These are phyloP conservation scores for Cyberlindnera xylosilytica DNA, from an alignment of 805 yeast species.

Conservation along the genomic window DNA sequence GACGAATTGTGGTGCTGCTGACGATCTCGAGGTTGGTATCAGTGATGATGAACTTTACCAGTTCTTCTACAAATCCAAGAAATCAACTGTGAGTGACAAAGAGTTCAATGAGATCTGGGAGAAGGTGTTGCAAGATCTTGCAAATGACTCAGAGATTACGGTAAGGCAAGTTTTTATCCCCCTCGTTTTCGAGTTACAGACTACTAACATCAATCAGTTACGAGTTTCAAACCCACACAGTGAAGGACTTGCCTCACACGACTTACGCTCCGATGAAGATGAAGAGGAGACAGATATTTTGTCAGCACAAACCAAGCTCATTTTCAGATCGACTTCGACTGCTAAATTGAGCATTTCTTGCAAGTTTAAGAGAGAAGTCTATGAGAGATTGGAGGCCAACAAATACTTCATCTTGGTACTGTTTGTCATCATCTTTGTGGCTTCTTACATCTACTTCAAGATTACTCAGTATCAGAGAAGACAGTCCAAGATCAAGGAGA, in stretches of 20 bases:
- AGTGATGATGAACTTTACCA: slow-evolving; percentile 47
- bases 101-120: slow-evolving; percentile 78
- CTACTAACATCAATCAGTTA: slow-evolving; percentile 26
- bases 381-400: slow-evolving; percentile 34
- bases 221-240: slow-evolving; percentile 34
- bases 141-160: slow-evolving; percentile 64
- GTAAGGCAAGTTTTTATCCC: slow-evolving; percentile 70
- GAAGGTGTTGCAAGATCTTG: slow-evolving; percentile 57
- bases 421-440: slow-evolving; percentile 2
- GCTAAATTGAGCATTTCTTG: slow-evolving; percentile 57
- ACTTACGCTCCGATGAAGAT: slow-evolving; percentile 37
- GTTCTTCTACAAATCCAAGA: slow-evolving; percentile 39
- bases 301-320: slow-evolving; percentile 27
- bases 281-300: slow-evolving; percentile 37
- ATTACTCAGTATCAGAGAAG: slow-evolving; percentile 36
- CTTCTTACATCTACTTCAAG: slow-evolving; percentile 30
- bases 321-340: slow-evolving; percentile 74
- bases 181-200: slow-evolving; percentile 8
- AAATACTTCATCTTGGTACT: slow-evolving; percentile 18
- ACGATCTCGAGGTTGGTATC: slow-evolving; percentile 50
- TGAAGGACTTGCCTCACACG: slow-evolving; percentile 38
- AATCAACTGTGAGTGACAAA: slow-evolving; percentile 36
- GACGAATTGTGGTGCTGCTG: slow-evolving; percentile 53
- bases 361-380: slow-evolving; percentile 49
- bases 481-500: slow-evolving; percentile 39